These are phyloP conservation scores for Phytophthora fragariaefolia DNA, from an alignment of 352 stramenopile genomes.

Conservation along the genomic window DNA sequence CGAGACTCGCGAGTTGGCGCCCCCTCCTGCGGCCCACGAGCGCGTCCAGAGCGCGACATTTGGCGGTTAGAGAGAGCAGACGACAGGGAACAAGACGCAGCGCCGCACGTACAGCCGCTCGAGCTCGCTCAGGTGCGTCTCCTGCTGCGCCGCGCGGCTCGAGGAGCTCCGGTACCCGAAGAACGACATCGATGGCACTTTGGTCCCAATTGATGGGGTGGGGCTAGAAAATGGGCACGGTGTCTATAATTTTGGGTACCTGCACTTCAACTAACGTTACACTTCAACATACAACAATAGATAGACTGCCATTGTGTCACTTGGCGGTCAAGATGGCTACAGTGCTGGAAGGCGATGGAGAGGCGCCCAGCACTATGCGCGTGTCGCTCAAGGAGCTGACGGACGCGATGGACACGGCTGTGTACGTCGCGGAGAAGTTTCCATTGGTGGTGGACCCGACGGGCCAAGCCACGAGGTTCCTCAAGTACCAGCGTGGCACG, in stretches of 20 bases:
- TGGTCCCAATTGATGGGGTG: neutral
- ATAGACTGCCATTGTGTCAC: neutral
- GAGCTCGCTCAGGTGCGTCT: constrained; percentile 83
- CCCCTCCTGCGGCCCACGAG: constrained; percentile 53
- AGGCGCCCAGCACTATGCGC: constrained; percentile 22
- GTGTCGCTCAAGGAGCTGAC: constrained; percentile 85
- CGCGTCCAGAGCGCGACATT: constrained; percentile 9
- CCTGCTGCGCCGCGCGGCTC: constrained; percentile 52
- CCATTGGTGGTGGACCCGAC: constrained; percentile 86
- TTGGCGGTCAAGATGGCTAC: constrained; percentile 15
- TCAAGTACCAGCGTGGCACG: constrained; percentile 90
- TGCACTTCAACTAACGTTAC: constrained; percentile 1
- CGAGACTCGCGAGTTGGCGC: constrained; percentile 80
- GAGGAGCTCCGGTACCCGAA: constrained; percentile 71
- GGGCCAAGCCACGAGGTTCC: constrained; percentile 83
- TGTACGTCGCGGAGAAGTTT: constrained; percentile 90
- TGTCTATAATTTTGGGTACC: no score
- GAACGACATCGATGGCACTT: constrained; percentile 59
- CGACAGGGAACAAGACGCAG: constrained; percentile 2
- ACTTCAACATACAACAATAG: constrained; percentile 12
- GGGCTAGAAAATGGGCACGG: neutral
- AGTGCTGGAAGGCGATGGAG: constrained; percentile 1
- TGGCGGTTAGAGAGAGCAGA: neutral
- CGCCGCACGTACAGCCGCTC: constrained; percentile 69
- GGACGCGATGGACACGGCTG: constrained; percentile 82